phyloP scores from a whole-genome alignment of 2,329 filamentous ascomycete species.

The Hypoxylon sp. region DNA sequence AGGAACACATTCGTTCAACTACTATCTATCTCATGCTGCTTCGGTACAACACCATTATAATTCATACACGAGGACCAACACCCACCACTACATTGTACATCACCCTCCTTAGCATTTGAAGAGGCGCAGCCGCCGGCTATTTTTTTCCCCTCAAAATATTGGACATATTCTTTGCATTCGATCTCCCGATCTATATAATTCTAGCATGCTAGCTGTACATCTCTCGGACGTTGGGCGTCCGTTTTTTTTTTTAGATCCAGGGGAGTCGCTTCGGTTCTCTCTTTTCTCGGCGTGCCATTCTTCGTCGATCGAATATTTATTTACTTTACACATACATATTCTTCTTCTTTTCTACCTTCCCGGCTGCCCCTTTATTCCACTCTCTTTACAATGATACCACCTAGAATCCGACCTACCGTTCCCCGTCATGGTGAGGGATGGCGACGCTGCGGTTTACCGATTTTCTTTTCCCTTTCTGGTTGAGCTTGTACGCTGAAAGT shows the following conservation, averaged over 20 bases:
- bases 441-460: conserved; percentile 23
- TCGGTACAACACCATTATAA: conserved; percentile 25
- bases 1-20: conserved; percentile 20
- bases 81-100: conserved; percentile 7
- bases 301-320: conserved; percentile 17
- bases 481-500: conserved; percentile 4
- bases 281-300: conserved; percentile 14
- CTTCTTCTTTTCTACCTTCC: conserved; percentile 6
- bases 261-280: conserved; percentile 16
- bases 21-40: conserved; percentile 23
- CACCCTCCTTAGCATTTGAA: conserved; percentile 39
- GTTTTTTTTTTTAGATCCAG: conserved; percentile 4
- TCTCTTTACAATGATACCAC: conserved; percentile 39
- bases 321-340: conserved; percentile 2
- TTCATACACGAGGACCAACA: conserved; percentile 17
- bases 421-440: conserved; percentile 1
- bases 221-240: conserved; percentile 26
- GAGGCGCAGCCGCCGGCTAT: conserved; percentile 38
- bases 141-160: conserved; percentile 30
- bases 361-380: conserved; percentile 27
- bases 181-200: conserved; percentile 23
- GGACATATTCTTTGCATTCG: conserved; percentile 28
- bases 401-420: conserved; percentile 27
- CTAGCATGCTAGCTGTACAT: conserved; percentile 33
- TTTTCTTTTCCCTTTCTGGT: conserved; percentile 12